Conservation (phyloP, 225 moss, liverwort and hornwort genomes). For the Bryoerythrophyllum caledonicum region DNA sequence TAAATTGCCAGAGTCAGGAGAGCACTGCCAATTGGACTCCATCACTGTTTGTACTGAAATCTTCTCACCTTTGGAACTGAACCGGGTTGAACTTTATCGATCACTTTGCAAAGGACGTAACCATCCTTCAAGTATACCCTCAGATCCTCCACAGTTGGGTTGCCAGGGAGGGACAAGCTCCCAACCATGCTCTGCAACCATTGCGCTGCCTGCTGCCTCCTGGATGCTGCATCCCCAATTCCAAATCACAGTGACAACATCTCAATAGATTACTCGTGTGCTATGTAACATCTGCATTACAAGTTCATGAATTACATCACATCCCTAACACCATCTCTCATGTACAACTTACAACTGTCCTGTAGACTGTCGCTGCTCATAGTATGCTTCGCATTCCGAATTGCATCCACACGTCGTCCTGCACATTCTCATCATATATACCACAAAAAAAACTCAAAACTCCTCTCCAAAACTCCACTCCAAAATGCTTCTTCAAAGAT, state of each 20-base stretch:
- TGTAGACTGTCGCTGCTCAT: constrained; percentile 33
- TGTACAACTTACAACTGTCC: constrained; percentile 32
- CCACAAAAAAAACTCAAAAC: constrained; percentile 1
- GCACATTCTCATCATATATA: constrained; percentile 14
- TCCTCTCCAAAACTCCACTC: neutral
- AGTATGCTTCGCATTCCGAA: constrained; percentile 35
- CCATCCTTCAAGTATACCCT: constrained; percentile 60
- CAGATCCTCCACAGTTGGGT: constrained; percentile 57
- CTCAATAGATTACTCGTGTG: neutral
- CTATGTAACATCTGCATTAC: neutral
- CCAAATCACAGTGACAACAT: constrained; percentile 28
- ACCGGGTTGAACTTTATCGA: constrained; percentile 59
- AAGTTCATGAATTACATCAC: no score
- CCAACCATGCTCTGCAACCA: constrained; percentile 61
- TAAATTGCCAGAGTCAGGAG: no score
- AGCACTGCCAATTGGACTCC: no score
- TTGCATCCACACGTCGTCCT: constrained; percentile 43
- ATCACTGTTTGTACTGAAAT: neutral
- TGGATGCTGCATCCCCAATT: constrained; percentile 36
- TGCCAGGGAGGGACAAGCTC: constrained; percentile 33
- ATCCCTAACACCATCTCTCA: neutral
- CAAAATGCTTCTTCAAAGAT: no score
- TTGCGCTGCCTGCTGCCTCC: constrained; percentile 56
- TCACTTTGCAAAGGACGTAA: constrained; percentile 50
- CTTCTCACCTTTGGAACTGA: constrained; percentile 42